Conservation (phyloP, 2,329 filamentous ascomycete genomes). For the Exserohilum turcica region DNA sequence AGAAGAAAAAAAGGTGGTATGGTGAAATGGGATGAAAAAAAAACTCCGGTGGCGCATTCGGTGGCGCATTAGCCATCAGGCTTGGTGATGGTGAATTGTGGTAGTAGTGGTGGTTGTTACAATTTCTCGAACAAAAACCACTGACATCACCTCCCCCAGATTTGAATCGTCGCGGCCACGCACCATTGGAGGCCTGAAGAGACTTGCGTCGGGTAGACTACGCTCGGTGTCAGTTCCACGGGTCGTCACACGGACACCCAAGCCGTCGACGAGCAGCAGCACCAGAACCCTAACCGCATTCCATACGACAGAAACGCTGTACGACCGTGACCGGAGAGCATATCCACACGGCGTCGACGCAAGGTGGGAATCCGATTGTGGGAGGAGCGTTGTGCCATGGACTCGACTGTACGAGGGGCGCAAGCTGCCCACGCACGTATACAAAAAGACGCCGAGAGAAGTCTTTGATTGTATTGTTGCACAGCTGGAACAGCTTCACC, state of each 20-base stretch:
- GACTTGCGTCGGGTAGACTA: conserved; percentile 5
- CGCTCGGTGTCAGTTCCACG: conserved; percentile 5
- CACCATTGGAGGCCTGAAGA: conserved; percentile 1
- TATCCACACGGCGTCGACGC: conserved; percentile 43
- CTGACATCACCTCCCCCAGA: conserved; percentile 10
- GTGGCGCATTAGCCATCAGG: no score
- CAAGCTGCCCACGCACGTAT: conserved; percentile 39
- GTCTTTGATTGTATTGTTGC: conserved; percentile 61
- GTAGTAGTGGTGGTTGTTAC: not conserved
- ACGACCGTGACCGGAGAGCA: conserved; percentile 16
- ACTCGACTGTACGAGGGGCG: conserved; percentile 19
- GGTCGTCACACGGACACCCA: conserved; percentile 1
- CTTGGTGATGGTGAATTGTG: no score
- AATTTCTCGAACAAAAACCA: not conserved
- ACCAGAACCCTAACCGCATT: not conserved
- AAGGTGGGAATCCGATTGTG: conserved; percentile 48
- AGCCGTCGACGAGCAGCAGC: conserved; percentile 1
- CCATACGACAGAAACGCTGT: not conserved
- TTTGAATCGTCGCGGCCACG: conserved; percentile 15
- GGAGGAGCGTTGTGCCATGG: conserved; percentile 41
- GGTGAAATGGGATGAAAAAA: no score
- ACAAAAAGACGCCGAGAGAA: conserved; percentile 57
- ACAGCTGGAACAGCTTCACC: conserved; percentile 56
- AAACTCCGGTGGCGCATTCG: no score
- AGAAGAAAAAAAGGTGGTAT: no score